phyloP scores from a whole-genome alignment of 257 asterid species.

The Gentiana macrophylla region DNA sequence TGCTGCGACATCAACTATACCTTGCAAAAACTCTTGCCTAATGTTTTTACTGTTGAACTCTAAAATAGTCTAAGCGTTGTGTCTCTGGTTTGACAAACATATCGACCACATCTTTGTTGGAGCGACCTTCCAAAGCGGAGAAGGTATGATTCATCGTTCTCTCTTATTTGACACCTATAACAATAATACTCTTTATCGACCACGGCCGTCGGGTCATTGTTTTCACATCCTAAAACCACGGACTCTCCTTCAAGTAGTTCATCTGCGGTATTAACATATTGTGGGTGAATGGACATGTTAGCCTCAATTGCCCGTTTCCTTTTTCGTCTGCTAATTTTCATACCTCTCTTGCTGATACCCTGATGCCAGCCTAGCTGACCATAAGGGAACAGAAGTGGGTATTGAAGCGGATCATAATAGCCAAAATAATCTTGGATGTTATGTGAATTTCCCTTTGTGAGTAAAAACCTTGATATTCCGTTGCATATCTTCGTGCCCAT shows the following conservation, averaged over 20 bases:
- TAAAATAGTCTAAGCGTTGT: neutral
- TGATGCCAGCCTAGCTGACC: slow-evolving; percentile 1
- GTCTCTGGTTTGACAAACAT: neutral
- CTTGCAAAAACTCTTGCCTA: neutral
- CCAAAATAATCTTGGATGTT: neutral
- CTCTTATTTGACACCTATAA: too few relatives aligned
- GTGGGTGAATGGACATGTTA: too few relatives aligned
- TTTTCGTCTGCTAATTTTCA: too few relatives aligned
- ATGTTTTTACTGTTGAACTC: neutral
- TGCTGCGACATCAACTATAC: neutral
- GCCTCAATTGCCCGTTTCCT: too few relatives aligned
- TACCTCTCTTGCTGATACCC: neutral
- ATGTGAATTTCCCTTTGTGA: neutral
- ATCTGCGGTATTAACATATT: neutral
- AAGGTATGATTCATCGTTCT: neutral
- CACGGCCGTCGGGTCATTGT: neutral
- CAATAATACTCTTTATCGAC: too few relatives aligned
- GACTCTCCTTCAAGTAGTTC: neutral
- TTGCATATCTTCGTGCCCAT: neutral
- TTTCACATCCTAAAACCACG: neutral
- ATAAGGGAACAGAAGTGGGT: neutral
- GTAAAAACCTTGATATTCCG: neutral
- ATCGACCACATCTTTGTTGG: slow-evolving; percentile 1
- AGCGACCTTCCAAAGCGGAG: neutral
- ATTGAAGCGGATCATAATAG: slow-evolving; percentile 8